A percentile compares a stretch with the other conserved stretches of the same genome.
phyloP scores from a whole-genome alignment of 108 stramenopile genomes.

The Chaetoceros tenuissimus region DNA sequence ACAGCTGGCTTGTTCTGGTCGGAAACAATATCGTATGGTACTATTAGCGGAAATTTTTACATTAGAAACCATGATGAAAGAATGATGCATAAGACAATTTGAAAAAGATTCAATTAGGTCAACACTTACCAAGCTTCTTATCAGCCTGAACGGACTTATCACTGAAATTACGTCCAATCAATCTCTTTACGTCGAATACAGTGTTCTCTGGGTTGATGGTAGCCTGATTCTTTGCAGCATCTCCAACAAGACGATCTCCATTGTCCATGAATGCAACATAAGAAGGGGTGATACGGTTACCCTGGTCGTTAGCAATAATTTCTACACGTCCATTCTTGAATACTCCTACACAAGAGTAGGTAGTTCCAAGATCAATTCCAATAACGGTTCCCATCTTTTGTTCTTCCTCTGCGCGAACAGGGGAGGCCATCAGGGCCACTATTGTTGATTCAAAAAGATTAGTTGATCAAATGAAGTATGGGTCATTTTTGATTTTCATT shows the following conservation, averaged over 20 bases:
- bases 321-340: slow-evolving; percentile 97
- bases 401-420: slow-evolving; percentile 37
- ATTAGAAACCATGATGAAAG: too few species aligned
- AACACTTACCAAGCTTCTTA: slow-evolving; percentile 96
- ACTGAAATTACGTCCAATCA: slow-evolving; percentile 92
- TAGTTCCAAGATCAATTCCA: slow-evolving; percentile 92
- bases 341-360: slow-evolving; percentile 97
- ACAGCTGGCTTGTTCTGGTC: slow-evolving; percentile 82
- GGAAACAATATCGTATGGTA: slow-evolving; percentile 89
- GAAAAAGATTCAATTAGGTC: too few species aligned
- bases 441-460: too few species aligned
- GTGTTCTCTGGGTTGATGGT: slow-evolving; percentile 96
- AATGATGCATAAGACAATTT: too few species aligned
- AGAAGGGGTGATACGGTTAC: slow-evolving; percentile 98
- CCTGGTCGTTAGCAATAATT: slow-evolving; percentile 97
- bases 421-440: slow-evolving; percentile 52
- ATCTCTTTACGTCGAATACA: slow-evolving; percentile 97
- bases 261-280: slow-evolving; percentile 91
- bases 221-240: slow-evolving; percentile 98
- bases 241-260: slow-evolving; percentile 93
- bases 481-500: background rate
- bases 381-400: slow-evolving; percentile 60
- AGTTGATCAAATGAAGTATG: background rate
- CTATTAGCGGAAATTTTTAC: too few species aligned
- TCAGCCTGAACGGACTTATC: slow-evolving; percentile 95